Percentiles rank a stretch among this genome's conserved stretches.
Evolutionary conservation across 2,329 filamentous ascomycete species (phyloP).

Genomic region (Aspergillus uvarum): DNA sequence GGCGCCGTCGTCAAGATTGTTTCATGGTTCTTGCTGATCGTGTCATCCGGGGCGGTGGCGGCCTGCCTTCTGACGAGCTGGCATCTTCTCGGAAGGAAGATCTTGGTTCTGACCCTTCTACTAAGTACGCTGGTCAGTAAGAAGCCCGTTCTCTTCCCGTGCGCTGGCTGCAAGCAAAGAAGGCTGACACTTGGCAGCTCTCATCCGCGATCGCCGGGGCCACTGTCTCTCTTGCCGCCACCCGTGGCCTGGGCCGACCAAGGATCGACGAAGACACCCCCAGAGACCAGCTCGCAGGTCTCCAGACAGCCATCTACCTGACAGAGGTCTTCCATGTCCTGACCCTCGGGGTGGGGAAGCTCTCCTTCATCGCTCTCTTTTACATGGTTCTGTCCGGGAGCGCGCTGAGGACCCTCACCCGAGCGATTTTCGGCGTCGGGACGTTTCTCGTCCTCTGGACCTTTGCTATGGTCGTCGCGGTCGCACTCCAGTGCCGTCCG

Average conservation of each 20-base stretch:
- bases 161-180: not conserved
- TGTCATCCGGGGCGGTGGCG: constrained; percentile 1
- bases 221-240: constrained; percentile 1
- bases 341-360: constrained; percentile 2
- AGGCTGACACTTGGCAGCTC: not conserved
- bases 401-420: not conserved
- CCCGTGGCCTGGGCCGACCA: not conserved
- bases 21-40: constrained; percentile 8
- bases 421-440: not conserved
- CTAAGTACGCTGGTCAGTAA: not conserved
- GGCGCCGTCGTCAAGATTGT: constrained; percentile 5
- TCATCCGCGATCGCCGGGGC: not conserved
- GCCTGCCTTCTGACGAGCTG: constrained; percentile 8
- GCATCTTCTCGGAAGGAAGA: constrained; percentile 4
- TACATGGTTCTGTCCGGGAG: not conserved
- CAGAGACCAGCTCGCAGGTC: not conserved
- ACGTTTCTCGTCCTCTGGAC: not conserved
- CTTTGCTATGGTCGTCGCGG: not conserved
- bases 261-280: not conserved
- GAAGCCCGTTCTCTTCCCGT: not conserved
- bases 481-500: not conserved
- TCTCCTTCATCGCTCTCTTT: not conserved
- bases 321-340: not conserved
- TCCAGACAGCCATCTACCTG: not conserved
- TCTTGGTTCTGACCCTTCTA: constrained; percentile 4